Percentiles rank a stretch among this genome's conserved stretches.
Conservation (phyloP, 108 stramenopile genomes). For the Cyclotella baltica region DNA sequence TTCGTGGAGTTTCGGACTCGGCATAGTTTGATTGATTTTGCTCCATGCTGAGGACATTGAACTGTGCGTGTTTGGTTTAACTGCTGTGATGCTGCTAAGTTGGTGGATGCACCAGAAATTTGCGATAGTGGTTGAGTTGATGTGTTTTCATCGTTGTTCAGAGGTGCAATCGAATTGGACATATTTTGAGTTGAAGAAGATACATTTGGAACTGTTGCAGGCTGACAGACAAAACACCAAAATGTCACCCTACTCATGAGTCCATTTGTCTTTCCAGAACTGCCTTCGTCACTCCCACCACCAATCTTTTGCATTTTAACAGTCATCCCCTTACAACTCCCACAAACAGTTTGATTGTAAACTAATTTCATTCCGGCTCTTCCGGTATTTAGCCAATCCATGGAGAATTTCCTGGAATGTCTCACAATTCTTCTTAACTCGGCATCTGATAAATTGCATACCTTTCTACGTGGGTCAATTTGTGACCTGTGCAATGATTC, state of each 20-base stretch:
- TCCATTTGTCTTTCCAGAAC: conserved; percentile 18
- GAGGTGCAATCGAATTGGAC: neutral
- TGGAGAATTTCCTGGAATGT: conserved; percentile 52
- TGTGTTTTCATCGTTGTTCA: conserved; percentile 20
- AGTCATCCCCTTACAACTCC: conserved; percentile 50
- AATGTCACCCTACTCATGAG: conserved; percentile 62
- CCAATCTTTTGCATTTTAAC: conserved; percentile 72
- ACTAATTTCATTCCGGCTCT: conserved; percentile 63
- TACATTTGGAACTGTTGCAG: conserved; percentile 3
- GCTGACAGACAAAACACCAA: conserved; percentile 70
- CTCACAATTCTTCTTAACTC: conserved; percentile 52
- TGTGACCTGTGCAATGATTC: conserved; percentile 65
- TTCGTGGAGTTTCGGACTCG: conserved; percentile 51
- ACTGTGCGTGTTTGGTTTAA: neutral
- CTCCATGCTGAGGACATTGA: conserved; percentile 68
- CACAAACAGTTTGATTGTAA: conserved; percentile 71
- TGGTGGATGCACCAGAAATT: neutral
- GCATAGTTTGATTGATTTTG: conserved; percentile 32
- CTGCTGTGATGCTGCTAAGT: conserved; percentile 8
- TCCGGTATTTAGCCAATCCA: conserved; percentile 64
- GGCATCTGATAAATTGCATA: conserved; percentile 46
- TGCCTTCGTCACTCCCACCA: conserved; percentile 8
- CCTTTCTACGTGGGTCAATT: conserved; percentile 58
- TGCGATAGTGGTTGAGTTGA: neutral
- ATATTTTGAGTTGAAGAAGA: neutral